Percentiles rank a stretch among this genome's conserved stretches.
Conservation (phyloP, 176 grass and related monocot species). For the Musa schizocarpa region DNA sequence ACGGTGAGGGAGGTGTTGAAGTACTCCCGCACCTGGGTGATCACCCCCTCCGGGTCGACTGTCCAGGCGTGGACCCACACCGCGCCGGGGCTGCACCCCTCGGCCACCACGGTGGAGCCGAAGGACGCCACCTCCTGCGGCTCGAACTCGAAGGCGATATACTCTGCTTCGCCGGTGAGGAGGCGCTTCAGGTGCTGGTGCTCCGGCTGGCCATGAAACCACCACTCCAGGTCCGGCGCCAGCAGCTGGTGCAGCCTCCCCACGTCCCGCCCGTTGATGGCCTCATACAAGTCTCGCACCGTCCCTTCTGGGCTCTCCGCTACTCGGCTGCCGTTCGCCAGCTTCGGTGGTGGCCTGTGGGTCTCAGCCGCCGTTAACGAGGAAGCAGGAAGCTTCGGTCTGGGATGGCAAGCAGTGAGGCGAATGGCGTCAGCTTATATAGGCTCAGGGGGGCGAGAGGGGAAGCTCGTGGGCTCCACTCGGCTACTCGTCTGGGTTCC, state of each 20-base stretch:
- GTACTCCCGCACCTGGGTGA: slow-evolving; percentile 9
- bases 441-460: too few relatives aligned
- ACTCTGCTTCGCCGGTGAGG: not conserved
- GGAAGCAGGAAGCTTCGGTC: too few relatives aligned
- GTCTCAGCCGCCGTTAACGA: too few relatives aligned
- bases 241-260: not conserved
- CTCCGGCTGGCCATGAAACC: not conserved
- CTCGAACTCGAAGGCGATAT: not conserved
- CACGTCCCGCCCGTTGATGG: not conserved
- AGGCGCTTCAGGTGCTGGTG: not conserved
- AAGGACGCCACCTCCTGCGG: not conserved
- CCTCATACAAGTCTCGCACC: slow-evolving; percentile 10
- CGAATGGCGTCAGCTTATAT: too few relatives aligned
- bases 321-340: slow-evolving; percentile 1
- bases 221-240: slow-evolving; percentile 6
- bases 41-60: not conserved
- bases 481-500: too few relatives aligned
- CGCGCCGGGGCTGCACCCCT: not conserved
- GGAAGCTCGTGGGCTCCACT: too few relatives aligned
- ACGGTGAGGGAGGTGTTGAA: slow-evolving; percentile 9
- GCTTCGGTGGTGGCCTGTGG: not conserved
- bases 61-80: slow-evolving; percentile 7
- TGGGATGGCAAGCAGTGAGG: too few relatives aligned
- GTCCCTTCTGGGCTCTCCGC: not conserved
- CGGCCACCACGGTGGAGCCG: slow-evolving; percentile 1